Evolutionary conservation across 148 eudicot genomes (phyloP).

Genomic region (Diospyros kaki): DNA sequence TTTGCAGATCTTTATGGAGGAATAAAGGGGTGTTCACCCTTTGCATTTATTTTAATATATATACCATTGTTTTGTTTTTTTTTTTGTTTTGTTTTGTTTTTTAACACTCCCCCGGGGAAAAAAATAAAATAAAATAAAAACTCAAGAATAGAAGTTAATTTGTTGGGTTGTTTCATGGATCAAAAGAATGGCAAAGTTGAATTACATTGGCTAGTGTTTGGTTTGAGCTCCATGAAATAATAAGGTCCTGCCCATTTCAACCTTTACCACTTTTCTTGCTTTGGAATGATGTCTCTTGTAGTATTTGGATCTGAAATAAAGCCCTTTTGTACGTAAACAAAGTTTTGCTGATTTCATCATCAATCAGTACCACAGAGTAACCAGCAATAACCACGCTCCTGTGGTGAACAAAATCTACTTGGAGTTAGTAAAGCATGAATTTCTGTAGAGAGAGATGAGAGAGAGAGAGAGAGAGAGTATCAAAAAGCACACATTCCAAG

Average conservation of each 20-base stretch:
- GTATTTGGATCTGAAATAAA: too few species aligned
- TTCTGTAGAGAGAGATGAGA: not conserved
- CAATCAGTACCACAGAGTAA: too few species aligned
- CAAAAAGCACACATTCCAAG: constrained; percentile 51
- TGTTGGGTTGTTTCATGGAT: not conserved
- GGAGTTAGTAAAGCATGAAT: not conserved
- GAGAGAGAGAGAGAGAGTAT: constrained; percentile 21
- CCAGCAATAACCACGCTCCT: not conserved
- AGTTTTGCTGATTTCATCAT: constrained; percentile 9
- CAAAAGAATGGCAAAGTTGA: not conserved
- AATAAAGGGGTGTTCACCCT: constrained; percentile 7
- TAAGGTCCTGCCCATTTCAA: not conserved
- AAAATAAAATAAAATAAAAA: too few species aligned
- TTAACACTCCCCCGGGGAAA: too few species aligned
- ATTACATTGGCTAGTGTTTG: not conserved
- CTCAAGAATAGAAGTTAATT: not conserved
- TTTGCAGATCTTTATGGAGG: constrained; percentile 11
- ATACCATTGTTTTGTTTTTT: not conserved
- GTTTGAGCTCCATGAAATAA: constrained; percentile 6
- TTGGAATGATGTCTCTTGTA: constrained; percentile 7
- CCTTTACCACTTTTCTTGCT: not conserved
- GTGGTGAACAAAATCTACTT: constrained; percentile 5
- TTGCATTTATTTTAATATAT: too few species aligned
- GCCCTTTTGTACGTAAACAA: too few species aligned
- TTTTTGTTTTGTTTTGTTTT: not conserved